Evolutionary conservation across 2,329 filamentous ascomycete genomes (phyloP), one percentile per base, ranked within the genome.

Genomic region (Tympanopsis confertula): DNA sequence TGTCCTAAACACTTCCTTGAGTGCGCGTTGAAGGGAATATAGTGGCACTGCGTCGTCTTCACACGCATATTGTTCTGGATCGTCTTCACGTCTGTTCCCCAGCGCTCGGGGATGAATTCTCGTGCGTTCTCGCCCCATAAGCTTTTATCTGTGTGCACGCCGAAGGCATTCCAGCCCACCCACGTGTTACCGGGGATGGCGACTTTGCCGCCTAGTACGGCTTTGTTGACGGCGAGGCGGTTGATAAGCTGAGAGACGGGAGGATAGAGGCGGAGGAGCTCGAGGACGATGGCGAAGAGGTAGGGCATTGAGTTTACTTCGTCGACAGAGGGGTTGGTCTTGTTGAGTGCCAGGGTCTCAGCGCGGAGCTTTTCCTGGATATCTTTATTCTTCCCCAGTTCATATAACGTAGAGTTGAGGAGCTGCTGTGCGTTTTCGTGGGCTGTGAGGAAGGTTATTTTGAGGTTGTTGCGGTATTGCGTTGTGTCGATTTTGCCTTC

Each of bases 211-310:
- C 54, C 50, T 0, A 56, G 47, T 2, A 47, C 29, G 4, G 44
- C 42, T 3, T 47, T 36, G 12, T 32, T 38, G 29, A 45, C 43
- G 0, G 56, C 57, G 10, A 33, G 12, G 4, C 65, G 58, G 38
- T 70, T 70, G 44, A 69, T 62, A 29, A 71, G 53, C 41, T 69
- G 65, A 0, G 56, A 61, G 37, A 71, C 61, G 5, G 67, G 66
- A 0, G 67, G 67, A 39, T 63, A 66, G 35, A 71, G 53, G 2
- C 67, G 62, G 10, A 70, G 55, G 17, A 55, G 50, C 38, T 71
- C 66, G 42, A 64, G 61, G 15, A 69, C 50, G 18, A 64, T 54
- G 1, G 66, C 50, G 1, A 58, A 63, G 4, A 70, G 50, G 30
- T 58, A 52, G 18, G 60, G 19, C 4, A 41, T 19, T 45, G 55